These are phyloP conservation scores for Aspergillus fructus DNA, from an alignment of 2,329 filamentous ascomycete species.

Conservation along the genomic window DNA sequence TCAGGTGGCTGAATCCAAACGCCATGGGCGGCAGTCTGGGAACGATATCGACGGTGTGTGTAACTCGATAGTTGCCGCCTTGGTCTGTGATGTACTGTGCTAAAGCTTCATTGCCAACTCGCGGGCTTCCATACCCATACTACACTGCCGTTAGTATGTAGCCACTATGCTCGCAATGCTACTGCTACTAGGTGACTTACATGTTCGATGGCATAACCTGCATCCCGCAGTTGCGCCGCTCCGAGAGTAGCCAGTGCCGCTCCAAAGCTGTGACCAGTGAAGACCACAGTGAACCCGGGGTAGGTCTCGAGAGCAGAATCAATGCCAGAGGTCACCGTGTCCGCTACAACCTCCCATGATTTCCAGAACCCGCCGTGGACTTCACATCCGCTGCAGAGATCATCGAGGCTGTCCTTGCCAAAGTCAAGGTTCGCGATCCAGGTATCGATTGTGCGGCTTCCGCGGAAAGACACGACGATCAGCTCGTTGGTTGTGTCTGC, in stretches of 20 bases:
- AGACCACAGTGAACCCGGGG: constrained; percentile 44
- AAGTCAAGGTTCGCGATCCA: constrained; percentile 37
- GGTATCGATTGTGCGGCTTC: constrained; percentile 29
- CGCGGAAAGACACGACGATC: constrained; percentile 38
- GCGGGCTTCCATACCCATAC: constrained; percentile 46
- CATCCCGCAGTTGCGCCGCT: constrained; percentile 45
- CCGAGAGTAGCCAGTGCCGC: constrained; percentile 52
- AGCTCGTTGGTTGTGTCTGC: constrained; percentile 45
- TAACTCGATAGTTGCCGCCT: constrained; percentile 37
- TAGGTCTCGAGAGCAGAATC: constrained; percentile 28
- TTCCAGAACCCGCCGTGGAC: constrained; percentile 50
- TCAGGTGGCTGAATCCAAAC: constrained; percentile 36
- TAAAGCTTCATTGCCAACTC: constrained; percentile 40
- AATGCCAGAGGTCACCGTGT: constrained; percentile 40
- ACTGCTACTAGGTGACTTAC: constrained; percentile 29
- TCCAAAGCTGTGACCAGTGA: constrained; percentile 54
- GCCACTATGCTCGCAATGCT: neutral
- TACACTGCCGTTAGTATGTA: constrained; percentile 18
- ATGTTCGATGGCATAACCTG: constrained; percentile 42
- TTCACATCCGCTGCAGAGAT: constrained; percentile 46
- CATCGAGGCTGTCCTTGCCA: constrained; percentile 26
- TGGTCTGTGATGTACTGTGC: constrained; percentile 40
- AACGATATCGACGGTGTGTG: constrained; percentile 40
- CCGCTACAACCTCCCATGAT: constrained; percentile 43
- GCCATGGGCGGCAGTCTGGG: constrained; percentile 37